Percentiles rank a stretch among this genome's conserved stretches.
Evolutionary conservation across 805 yeast genomes (phyloP).

Genomic region (Metschnikowia henanensis): DNA sequence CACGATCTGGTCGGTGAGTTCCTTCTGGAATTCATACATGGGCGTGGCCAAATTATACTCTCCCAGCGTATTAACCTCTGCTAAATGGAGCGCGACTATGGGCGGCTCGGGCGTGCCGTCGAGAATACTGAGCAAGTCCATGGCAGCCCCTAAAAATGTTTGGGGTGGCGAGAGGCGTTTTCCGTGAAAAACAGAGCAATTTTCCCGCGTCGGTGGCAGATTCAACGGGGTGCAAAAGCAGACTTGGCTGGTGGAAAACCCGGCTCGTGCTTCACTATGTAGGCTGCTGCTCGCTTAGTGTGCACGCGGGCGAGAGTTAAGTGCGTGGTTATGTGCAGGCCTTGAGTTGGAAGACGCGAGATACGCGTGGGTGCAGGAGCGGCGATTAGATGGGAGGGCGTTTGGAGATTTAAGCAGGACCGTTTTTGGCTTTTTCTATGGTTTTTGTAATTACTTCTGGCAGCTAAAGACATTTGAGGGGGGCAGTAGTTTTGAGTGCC

Average conservation of each 20-base stretch:
- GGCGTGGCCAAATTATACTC: slow-evolving; percentile 83
- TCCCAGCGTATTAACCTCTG: slow-evolving; percentile 46
- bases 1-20: slow-evolving; percentile 87
- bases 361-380: background rate
- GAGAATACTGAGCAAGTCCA: slow-evolving; percentile 75
- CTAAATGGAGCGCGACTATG: slow-evolving; percentile 55
- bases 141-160: too few species aligned
- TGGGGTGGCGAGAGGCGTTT: too few species aligned
- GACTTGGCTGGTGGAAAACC: too few species aligned
- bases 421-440: background rate
- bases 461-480: background rate
- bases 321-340: too few species aligned
- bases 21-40: slow-evolving; percentile 82
- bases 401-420: background rate
- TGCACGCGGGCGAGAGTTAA: too few species aligned
- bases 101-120: slow-evolving; percentile 87
- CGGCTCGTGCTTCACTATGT: too few species aligned
- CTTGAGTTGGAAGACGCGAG: background rate
- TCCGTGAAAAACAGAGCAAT: too few species aligned
- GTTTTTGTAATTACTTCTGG: background rate
- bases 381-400: background rate
- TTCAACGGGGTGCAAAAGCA: background rate
- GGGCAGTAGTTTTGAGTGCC: background rate
- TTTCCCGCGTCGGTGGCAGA: background rate
- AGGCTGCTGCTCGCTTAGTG: background rate